Evolutionary conservation across 768 basidiomycete species (phyloP), one percentile per base, ranked within the genome.

Genomic region (Suillus lakei): DNA sequence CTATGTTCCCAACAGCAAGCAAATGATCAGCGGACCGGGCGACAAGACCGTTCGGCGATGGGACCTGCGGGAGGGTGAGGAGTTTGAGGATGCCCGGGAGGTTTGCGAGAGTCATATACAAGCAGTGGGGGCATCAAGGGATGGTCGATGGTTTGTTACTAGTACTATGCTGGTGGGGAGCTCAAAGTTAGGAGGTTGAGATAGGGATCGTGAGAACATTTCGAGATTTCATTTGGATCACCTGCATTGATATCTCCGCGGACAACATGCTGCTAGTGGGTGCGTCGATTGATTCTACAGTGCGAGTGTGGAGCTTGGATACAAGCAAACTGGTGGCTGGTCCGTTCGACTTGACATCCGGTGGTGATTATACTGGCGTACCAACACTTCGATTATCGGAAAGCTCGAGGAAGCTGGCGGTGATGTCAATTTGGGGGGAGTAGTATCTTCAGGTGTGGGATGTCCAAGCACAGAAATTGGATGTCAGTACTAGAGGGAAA

Each of bases 91-190:
- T 26, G 50, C 15, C 30, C 50, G 26, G 15, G 50, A 50, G 7
- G 28, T 28, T 28, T 18, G 26, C 2, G 7, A 50, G 0, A 1
- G 6, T 23, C 0, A 1, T 50, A 8, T 50, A 4, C 0, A 28
- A 0, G n/a, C 0, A n/a, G 50, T 28, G 15, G 4, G 4, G 50
- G 15, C 30, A 9, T 50, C 50, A 50, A 50, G 15, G 26, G 26
- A 50, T 28, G 50, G 26, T 9, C 50, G 16, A 16, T 28, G 26
- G 15, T 15, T 50, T 50, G 16, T 50, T 15, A 18, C 26, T 16
- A 28, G 26, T n/a, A n/a, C n/a, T n/a, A n/a, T 16, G 4, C 2
- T 26, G 0, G 15, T 8, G 0, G 3, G 5, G 6, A 3, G 2
- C 6, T 48, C 13, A 15, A 48, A 48, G 46, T 48, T 13, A 46